Percentiles rank a stretch among this genome's conserved stretches.
phyloP scores from a whole-genome alignment of 2,329 filamentous ascomycete species.

The Venturia effusa region DNA sequence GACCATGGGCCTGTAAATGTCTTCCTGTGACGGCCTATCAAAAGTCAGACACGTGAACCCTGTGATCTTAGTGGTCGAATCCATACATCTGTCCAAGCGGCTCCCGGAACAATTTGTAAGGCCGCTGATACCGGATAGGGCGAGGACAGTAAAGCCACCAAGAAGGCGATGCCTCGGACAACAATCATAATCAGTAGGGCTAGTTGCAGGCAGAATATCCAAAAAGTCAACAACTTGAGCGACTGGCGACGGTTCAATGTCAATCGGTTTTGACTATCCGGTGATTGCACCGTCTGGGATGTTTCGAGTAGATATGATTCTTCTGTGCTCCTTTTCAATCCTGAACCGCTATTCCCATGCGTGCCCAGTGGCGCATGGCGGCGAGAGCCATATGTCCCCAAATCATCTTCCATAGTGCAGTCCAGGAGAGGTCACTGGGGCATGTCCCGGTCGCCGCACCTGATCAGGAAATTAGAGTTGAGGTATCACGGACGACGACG shows the following conservation, averaged over 20 bases:
- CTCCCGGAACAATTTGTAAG: slow-evolving; percentile 27
- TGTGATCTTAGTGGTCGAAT: not conserved
- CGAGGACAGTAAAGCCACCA: not conserved
- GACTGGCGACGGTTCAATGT: not conserved
- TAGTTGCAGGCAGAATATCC: not conserved
- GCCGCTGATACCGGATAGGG: not conserved
- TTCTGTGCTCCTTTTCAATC: not conserved
- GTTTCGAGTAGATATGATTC: not conserved
- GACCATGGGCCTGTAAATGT: slow-evolving; percentile 57
- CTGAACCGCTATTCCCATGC: not conserved
- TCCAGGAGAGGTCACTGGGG: not conserved
- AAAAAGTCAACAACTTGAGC: not conserved
- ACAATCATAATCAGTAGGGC: not conserved
- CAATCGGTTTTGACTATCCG: not conserved
- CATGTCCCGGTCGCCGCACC: not conserved
- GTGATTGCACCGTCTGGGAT: not conserved
- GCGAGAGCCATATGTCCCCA: not conserved
- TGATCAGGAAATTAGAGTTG: not conserved
- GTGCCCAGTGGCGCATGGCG: not conserved
- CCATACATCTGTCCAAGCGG: slow-evolving; percentile 28
- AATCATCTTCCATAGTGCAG: not conserved
- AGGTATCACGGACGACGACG: not conserved
- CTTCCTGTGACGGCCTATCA: slow-evolving; percentile 32
- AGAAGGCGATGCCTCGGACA: not conserved
- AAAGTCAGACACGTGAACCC: slow-evolving; percentile 1